phyloP scores from a whole-genome alignment of 2,329 filamentous ascomycete species.

The Mollisia scopiformis region DNA sequence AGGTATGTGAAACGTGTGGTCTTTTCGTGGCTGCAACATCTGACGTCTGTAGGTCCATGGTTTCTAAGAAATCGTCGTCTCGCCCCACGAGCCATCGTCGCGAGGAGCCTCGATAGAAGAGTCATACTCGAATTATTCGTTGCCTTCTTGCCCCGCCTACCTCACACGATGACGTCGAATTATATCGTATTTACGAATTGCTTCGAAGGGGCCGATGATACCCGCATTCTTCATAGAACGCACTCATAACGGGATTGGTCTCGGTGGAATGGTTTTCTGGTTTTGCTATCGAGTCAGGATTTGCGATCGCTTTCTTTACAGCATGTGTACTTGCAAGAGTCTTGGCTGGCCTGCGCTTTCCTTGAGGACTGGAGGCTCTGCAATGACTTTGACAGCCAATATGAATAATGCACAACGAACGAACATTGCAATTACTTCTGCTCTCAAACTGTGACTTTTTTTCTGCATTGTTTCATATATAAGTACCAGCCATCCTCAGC shows the following conservation, averaged over 20 bases:
- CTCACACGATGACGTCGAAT: slow-evolving; percentile 2
- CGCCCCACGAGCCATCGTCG: slow-evolving; percentile 35
- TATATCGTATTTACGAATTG: slow-evolving; percentile 24
- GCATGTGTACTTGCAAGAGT: slow-evolving; percentile 23
- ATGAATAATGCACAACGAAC: slow-evolving; percentile 18
- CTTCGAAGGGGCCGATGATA: slow-evolving; percentile 39
- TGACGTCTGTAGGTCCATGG: slow-evolving; percentile 54
- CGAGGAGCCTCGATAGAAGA: slow-evolving; percentile 38
- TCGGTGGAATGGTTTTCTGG: slow-evolving; percentile 19
- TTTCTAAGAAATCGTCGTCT: slow-evolving; percentile 54
- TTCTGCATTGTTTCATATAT: neutral
- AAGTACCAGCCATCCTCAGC: slow-evolving; percentile 22
- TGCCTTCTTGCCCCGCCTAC: slow-evolving; percentile 36
- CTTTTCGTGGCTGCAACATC: neutral
- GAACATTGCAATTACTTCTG: slow-evolving; percentile 12
- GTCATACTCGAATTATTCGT: slow-evolving; percentile 23
- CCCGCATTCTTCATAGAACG: slow-evolving; percentile 38
- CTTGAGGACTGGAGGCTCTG: slow-evolving; percentile 24
- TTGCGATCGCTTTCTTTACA: slow-evolving; percentile 18
- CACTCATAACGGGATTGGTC: slow-evolving; percentile 28
- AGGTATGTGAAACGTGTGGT: slow-evolving; percentile 57
- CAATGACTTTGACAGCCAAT: slow-evolving; percentile 25
- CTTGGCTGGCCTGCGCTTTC: slow-evolving; percentile 21
- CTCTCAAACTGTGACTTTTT: neutral
- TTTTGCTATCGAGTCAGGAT: slow-evolving; percentile 20